A percentile compares a stretch with the other conserved stretches of the same genome.
Evolutionary conservation across 2,329 filamentous ascomycete genomes (phyloP).

Genomic region (Basipetospora chlamydospora): DNA sequence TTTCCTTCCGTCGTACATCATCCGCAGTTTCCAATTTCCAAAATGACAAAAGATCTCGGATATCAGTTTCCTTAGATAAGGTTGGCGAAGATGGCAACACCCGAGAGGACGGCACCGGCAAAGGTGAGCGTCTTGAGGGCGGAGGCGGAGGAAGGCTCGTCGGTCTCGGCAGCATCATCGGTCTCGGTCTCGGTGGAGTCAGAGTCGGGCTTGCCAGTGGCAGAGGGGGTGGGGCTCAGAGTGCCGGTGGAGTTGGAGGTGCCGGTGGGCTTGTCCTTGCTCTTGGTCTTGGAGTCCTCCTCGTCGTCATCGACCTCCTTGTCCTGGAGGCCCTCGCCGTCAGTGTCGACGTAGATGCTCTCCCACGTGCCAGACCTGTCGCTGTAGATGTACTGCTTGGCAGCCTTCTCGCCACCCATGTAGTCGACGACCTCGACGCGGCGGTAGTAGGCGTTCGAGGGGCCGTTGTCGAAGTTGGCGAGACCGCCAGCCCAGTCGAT

Average conservation of each 20-base stretch:
- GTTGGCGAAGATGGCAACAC: constrained; percentile 7
- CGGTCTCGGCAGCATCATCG: constrained; percentile 1
- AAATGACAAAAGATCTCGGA: no score
- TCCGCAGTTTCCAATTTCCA: no score
- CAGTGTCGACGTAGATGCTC: constrained; percentile 23
- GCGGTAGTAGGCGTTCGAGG: constrained; percentile 30
- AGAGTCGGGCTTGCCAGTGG: constrained; percentile 1
- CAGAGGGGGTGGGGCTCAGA: constrained; percentile 1
- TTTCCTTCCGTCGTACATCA: no score
- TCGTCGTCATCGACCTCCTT: constrained; percentile 1
- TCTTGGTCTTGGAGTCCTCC: constrained; percentile 4
- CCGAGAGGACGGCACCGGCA: constrained; percentile 5
- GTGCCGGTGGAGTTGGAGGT: constrained; percentile 2
- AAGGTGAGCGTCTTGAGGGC: constrained; percentile 5
- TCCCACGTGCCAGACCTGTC: constrained; percentile 25
- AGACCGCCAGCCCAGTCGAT: constrained; percentile 54
- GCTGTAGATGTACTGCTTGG: constrained; percentile 25
- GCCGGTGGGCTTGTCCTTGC: constrained; percentile 5
- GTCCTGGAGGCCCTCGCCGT: constrained; percentile 1
- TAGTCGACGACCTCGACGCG: constrained; percentile 28
- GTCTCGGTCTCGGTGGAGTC: not conserved
- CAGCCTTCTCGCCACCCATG: constrained; percentile 22
- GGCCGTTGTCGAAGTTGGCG: constrained; percentile 27
- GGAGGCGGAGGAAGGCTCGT: constrained; percentile 1
- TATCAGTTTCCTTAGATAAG: no score